Evolutionary conservation across 208 protist species (phyloP).

Genomic region (Acanthamoeba sp.): DNA sequence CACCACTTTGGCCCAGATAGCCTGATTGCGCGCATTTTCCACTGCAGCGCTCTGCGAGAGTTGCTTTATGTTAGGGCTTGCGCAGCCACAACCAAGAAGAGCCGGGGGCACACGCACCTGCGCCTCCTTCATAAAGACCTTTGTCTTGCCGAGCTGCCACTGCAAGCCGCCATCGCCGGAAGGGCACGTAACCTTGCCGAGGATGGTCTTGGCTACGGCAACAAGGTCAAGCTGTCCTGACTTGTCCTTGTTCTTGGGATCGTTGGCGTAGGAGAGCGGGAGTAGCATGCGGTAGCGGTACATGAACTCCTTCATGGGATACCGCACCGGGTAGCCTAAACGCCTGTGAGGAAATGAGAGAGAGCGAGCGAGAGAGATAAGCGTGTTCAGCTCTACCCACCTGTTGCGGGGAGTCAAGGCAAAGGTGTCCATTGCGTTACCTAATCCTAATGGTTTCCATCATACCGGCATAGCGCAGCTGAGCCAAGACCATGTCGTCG

Average conservation of each 20-base stretch:
- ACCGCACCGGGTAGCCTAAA: conserved; percentile 42
- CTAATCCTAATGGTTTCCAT: conserved; percentile 73
- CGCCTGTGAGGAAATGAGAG: neutral
- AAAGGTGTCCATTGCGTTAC: neutral
- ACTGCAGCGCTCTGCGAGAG: neutral
- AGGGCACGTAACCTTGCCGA: neutral
- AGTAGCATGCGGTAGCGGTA: conserved; percentile 35
- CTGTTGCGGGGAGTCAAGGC: too few relatives aligned
- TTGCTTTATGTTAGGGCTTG: neutral
- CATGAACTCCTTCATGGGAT: conserved; percentile 28
- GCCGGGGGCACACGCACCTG: neutral
- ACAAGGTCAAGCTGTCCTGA: neutral
- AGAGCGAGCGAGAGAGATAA: neutral
- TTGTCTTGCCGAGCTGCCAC: conserved; percentile 47
- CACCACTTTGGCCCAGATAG: neutral
- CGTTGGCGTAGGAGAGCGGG: neutral
- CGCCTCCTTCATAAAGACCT: conserved; percentile 25
- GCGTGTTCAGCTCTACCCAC: neutral
- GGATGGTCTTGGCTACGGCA: neutral
- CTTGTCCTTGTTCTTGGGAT: conserved; percentile 14
- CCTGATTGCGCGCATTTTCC: neutral
- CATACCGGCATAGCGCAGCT: conserved; percentile 73
- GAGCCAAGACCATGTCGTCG: conserved; percentile 62
- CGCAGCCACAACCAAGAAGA: neutral
- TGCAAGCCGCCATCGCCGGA: neutral